phyloP scores from a whole-genome alignment of 164 flowering plant species.

The Sextonia rubra region DNA sequence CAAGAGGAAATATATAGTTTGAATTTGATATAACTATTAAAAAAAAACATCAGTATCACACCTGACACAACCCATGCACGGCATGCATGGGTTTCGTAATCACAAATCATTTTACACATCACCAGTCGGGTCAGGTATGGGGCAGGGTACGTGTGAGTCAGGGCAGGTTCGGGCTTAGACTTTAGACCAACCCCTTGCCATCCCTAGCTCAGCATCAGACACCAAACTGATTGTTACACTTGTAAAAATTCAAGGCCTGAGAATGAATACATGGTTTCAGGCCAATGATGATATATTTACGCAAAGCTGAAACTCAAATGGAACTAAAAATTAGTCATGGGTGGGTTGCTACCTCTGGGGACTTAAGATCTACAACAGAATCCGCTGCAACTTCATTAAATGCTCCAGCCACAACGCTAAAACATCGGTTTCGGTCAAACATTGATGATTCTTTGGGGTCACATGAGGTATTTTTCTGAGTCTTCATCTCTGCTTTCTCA shows the following conservation, averaged over 20 bases:
- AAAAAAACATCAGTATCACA: no score
- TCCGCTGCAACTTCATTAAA: slow-evolving; percentile 61
- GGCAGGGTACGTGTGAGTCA: no score
- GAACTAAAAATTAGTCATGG: neutral
- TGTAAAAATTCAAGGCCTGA: neutral
- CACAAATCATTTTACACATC: no score
- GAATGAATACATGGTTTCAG: neutral
- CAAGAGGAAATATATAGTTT: no score
- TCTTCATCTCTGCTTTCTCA: slow-evolving; percentile 44
- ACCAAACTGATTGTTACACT: neutral
- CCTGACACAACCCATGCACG: no score
- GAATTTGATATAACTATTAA: no score
- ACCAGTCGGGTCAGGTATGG: no score
- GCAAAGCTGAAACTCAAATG: neutral
- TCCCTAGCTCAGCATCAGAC: no score
- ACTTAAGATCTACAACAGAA: slow-evolving; percentile 69
- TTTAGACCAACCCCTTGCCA: no score
- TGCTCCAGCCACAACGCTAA: slow-evolving; percentile 62
- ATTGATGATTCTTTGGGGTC: slow-evolving; percentile 24
- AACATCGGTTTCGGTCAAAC: slow-evolving; percentile 71
- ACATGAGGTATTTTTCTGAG: slow-evolving; percentile 18
- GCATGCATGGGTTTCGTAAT: no score
- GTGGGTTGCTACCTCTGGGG: slow-evolving; percentile 55
- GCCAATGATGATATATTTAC: neutral
- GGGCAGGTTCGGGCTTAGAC: no score